Evolutionary conservation across 345 rosid genomes (phyloP), one percentile per base, ranked within the genome.

Genomic region (Citropsis articulata): DNA sequence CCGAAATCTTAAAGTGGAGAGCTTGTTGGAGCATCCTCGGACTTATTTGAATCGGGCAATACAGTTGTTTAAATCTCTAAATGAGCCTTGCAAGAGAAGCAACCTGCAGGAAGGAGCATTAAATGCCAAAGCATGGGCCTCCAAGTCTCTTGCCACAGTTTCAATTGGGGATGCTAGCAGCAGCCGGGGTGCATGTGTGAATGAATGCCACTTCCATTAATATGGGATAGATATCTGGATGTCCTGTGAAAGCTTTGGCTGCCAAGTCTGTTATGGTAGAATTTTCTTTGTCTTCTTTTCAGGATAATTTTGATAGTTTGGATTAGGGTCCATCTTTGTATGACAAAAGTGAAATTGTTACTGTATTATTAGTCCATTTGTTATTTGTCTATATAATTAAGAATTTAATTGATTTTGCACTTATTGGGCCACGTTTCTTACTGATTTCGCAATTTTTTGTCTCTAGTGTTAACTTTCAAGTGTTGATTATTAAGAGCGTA

Each of bases 91-190:
- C 78, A 94, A 86, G 90, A 91, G 90, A 85, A 92, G 95, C 63
- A 90, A 94, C 84, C 81, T 96, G 78, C 97, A 96, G 84, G 98
- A 85, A 79, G 93, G 99, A 75, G 97, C 99, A 3, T 84, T 92
- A 86, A 94, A 89, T 78, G 97, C 99, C 9, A 85, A 91, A 75
- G 92, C 93, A 22, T 94, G 97, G 98, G 97, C 94, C 19, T 96
- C 99, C 2, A 94, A 96, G 81, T 94, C 99, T 59, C 93, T 96
- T 50, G 99, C 95, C 1, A 91, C 97, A 2, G 98, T 96, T 61
- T 92, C 99, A 7, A 89, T 96, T 0, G 97, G 97, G 10, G 98
- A 96, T 67, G 91, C 92, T 59, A 91, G 94, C 84, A 82, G 92
- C 55, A 90, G 94, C 87, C 83, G 91, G 70, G 81, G 77, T 72